phyloP scores from a whole-genome alignment of 2,329 filamentous ascomycete genomes.

The Cucurbitaria berberidis region DNA sequence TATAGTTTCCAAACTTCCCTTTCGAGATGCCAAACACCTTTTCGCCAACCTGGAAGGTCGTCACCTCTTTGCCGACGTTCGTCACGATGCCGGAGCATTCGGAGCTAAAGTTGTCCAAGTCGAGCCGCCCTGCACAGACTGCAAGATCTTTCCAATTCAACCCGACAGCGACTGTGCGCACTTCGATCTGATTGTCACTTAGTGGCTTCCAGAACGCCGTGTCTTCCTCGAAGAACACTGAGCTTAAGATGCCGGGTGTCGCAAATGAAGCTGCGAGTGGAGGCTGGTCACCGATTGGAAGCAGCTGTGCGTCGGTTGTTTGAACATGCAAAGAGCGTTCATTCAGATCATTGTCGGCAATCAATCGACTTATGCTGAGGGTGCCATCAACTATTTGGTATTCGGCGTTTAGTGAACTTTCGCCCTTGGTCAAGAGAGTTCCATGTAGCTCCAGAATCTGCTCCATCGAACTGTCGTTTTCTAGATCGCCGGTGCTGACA shows the following conservation, averaged over 20 bases:
- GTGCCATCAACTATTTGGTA: not conserved
- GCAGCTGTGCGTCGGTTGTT: not conserved
- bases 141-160: slow-evolving; percentile 30
- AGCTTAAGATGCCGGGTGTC: slow-evolving; percentile 24
- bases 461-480: not conserved
- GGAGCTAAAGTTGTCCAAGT: slow-evolving; percentile 13
- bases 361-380: not conserved
- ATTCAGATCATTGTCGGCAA: not conserved
- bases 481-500: not conserved
- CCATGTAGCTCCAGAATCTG: not conserved
- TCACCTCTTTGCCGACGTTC: slow-evolving; percentile 10
- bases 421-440: not conserved
- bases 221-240: slow-evolving; percentile 24
- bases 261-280: not conserved
- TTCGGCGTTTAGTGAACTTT: not conserved
- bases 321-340: not conserved
- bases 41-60: slow-evolving; percentile 14
- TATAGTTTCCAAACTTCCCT: slow-evolving; percentile 26
- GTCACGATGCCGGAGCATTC: slow-evolving; percentile 26
- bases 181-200: slow-evolving; percentile 21
- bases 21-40: slow-evolving; percentile 20
- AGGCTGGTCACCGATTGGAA: not conserved
- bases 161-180: slow-evolving; percentile 20
- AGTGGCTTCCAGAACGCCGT: slow-evolving; percentile 13
- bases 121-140: slow-evolving; percentile 18